These are phyloP conservation scores for Hevea brasiliensis DNA, from an alignment of 345 rosid genomes.

Conservation along the genomic window DNA sequence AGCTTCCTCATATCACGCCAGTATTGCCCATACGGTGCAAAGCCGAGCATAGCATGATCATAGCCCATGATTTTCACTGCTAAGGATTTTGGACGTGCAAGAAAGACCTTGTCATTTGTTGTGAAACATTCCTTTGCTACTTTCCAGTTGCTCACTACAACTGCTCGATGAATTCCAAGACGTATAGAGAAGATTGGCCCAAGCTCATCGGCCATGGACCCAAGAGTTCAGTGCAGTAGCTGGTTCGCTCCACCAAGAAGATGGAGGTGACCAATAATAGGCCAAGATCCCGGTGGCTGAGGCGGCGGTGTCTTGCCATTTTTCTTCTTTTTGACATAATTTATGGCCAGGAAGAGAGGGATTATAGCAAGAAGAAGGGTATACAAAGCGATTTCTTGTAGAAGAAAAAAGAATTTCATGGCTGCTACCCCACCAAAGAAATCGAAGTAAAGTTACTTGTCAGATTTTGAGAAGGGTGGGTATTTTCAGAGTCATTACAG, in stretches of 20 bases:
- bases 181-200: constrained; percentile 32
- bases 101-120: constrained; percentile 28
- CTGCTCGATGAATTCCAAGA: constrained; percentile 26
- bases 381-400: not conserved
- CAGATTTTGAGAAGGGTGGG: too few relatives aligned
- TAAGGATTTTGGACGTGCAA: constrained; percentile 22
- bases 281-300: constrained; percentile 35
- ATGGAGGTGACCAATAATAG: constrained; percentile 37
- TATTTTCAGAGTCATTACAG: too few relatives aligned
- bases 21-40: constrained; percentile 37
- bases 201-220: constrained; percentile 23
- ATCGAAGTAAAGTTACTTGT: too few relatives aligned
- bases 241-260: constrained; percentile 21
- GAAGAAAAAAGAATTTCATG: constrained; percentile 4
- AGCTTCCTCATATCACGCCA: constrained; percentile 41
- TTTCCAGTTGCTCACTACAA: constrained; percentile 33
- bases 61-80: constrained; percentile 35
- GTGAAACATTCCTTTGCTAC: constrained; percentile 38
- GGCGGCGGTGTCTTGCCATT: constrained; percentile 23
- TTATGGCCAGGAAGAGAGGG: not conserved
- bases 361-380: constrained; percentile 15
- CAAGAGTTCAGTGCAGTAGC: constrained; percentile 26
- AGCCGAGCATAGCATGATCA: constrained; percentile 26
- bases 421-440: not conserved
- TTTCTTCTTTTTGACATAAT: constrained; percentile 1